phyloP scores from a whole-genome alignment of 495 filamentous ascomycete genomes.

The Trichocladium uniseriatum region DNA sequence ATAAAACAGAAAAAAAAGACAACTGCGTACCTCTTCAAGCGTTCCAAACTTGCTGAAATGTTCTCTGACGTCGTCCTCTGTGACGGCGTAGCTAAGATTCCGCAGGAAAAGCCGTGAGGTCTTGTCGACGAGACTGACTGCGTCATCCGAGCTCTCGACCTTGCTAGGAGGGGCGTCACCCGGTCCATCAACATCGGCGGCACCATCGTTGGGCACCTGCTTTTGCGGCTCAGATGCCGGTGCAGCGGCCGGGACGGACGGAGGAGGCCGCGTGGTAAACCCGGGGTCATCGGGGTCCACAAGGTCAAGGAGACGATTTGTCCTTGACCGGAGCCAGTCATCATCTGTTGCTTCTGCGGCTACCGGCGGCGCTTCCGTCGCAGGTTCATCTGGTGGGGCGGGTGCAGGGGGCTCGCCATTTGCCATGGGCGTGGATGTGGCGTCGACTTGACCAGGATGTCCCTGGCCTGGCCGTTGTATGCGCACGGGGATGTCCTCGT shows the following conservation, averaged over 20 bases:
- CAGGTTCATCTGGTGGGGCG: conserved; percentile 6
- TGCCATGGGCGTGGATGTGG: conserved; percentile 1
- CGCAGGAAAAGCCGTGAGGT: conserved; percentile 74
- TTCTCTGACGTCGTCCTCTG: conserved; percentile 64
- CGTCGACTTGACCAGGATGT: conserved; percentile 9
- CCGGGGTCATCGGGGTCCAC: conserved; percentile 49
- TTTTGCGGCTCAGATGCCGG: conserved; percentile 17
- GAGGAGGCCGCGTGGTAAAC: conserved; percentile 17
- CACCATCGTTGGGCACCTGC: conserved; percentile 17
- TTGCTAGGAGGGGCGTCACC: conserved; percentile 16
- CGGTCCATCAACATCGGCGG: conserved; percentile 16
- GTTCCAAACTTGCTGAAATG: conserved; percentile 61
- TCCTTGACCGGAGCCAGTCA: conserved; percentile 90
- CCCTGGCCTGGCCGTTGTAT: conserved; percentile 32
- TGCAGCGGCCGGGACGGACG: background rate
- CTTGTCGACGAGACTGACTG: conserved; percentile 40
- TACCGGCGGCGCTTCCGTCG: conserved; percentile 10
- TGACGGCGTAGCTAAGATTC: conserved; percentile 75
- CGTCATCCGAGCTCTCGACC: conserved; percentile 25
- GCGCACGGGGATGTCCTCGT: conserved; percentile 45
- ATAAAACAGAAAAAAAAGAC: conserved; percentile 15
- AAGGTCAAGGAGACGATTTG: conserved; percentile 80
- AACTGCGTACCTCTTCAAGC: conserved; percentile 72
- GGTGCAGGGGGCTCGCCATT: background rate
- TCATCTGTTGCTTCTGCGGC: conserved; percentile 52